Evolutionary conservation across 2,329 filamentous ascomycete genomes (phyloP).

Genomic region (Ophiostoma quercus): DNA sequence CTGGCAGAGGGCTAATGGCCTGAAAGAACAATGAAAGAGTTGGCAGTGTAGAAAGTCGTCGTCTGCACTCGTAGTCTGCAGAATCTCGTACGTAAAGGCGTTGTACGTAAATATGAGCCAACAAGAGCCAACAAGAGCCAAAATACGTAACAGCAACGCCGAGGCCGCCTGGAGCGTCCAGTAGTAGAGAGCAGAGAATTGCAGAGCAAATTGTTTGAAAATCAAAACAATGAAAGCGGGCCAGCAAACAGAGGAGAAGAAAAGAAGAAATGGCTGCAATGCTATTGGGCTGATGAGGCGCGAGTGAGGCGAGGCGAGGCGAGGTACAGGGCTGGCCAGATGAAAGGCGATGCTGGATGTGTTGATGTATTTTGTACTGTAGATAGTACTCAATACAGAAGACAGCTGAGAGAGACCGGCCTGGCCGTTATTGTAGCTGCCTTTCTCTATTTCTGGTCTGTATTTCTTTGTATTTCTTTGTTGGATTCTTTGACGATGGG

Average conservation of each 20-base stretch:
- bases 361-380: not conserved
- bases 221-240: not conserved
- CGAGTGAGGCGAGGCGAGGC: not conserved
- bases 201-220: too few relatives aligned
- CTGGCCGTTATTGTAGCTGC: not conserved
- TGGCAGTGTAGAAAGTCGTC: too few relatives aligned
- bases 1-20: not conserved
- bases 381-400: not conserved
- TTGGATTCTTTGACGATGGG: not conserved
- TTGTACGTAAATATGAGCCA: not conserved
- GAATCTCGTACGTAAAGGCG: conserved; percentile 4
- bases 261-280: not conserved
- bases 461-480: not conserved
- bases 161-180: not conserved
- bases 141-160: conserved; percentile 7
- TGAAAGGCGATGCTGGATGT: not conserved
- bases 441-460: not conserved
- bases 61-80: too few relatives aligned
- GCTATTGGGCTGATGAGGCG: not conserved
- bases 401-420: not conserved
- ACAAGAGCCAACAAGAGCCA: not conserved
- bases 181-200: not conserved
- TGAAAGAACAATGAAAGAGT: too few relatives aligned
- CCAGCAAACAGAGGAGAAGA: not conserved
- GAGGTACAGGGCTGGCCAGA: not conserved